phyloP scores from a whole-genome alignment of 73 alveolate species.

The Uronychia setigera region DNA sequence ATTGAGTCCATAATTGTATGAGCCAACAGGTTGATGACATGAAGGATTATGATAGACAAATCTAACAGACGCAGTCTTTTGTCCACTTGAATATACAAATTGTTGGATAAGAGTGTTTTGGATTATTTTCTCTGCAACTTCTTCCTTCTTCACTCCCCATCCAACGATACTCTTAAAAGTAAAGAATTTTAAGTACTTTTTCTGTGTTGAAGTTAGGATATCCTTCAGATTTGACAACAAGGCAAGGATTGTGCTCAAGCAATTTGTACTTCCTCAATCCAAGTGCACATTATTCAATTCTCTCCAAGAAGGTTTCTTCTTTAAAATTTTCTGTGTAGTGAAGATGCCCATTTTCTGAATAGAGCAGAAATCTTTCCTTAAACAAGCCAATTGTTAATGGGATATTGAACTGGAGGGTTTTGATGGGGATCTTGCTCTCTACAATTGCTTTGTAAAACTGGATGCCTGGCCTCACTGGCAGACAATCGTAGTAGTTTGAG shows the following conservation, averaged over 20 bases:
- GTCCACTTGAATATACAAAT: constrained; percentile 22
- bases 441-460: constrained; percentile 37
- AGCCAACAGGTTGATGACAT: constrained; percentile 7
- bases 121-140: neutral
- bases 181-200: too few relatives aligned
- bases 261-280: too few relatives aligned
- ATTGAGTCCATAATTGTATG: constrained; percentile 21
- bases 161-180: too few relatives aligned
- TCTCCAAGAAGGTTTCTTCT: neutral
- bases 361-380: constrained; percentile 3
- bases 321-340: neutral
- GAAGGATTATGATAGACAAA: constrained; percentile 31
- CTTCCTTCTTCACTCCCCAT: neutral
- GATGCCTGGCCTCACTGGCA: constrained; percentile 45
- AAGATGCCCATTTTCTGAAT: neutral
- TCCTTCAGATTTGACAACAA: too few relatives aligned
- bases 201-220: too few relatives aligned
- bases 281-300: neutral
- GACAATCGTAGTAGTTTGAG: constrained; percentile 26
- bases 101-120: constrained; percentile 31
- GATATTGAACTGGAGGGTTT: constrained; percentile 16
- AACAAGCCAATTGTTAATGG: constrained; percentile 34
- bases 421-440: constrained; percentile 25
- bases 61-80: constrained; percentile 29
- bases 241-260: too few relatives aligned